Conservation (phyloP, 2,329 filamentous ascomycete species). For the Furcasterigmium furcatum region DNA sequence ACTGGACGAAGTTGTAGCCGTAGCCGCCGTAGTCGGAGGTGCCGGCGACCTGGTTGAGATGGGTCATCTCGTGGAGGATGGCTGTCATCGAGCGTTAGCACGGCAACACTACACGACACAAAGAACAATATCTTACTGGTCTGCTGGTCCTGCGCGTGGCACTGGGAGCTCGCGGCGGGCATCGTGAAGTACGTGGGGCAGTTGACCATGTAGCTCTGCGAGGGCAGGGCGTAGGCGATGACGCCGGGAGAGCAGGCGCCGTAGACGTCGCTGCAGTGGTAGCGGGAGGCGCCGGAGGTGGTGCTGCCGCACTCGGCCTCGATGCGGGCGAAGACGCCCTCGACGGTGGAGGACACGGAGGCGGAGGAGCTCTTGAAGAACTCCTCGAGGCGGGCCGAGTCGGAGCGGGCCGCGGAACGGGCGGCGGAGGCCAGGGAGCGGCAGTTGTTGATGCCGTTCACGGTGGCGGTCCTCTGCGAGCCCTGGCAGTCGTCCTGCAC, state of each 20-base stretch:
- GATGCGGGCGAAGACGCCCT: slow-evolving; percentile 44
- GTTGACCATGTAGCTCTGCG: slow-evolving; percentile 54
- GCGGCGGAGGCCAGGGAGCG: slow-evolving; percentile 39
- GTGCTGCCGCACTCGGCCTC: slow-evolving; percentile 53
- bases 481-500: slow-evolving; percentile 49
- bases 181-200: slow-evolving; percentile 59
- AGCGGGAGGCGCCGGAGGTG: slow-evolving; percentile 41
- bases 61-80: slow-evolving; percentile 63
- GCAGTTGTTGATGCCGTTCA: slow-evolving; percentile 47
- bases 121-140: slow-evolving; percentile 62
- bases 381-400: slow-evolving; percentile 41
- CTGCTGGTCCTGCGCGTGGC: slow-evolving; percentile 64
- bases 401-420: slow-evolving; percentile 2
- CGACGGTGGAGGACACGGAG: slow-evolving; percentile 38
- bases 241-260: slow-evolving; percentile 26
- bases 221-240: slow-evolving; percentile 59
- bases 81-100: slow-evolving; percentile 45
- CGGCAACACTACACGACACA: no score
- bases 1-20: slow-evolving; percentile 45
- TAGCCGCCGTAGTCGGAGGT: slow-evolving; percentile 60
- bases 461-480: slow-evolving; percentile 33
- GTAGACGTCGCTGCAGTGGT: slow-evolving; percentile 58
- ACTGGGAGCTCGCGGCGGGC: slow-evolving; percentile 42
- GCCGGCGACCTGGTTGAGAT: slow-evolving; percentile 53
- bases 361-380: slow-evolving; percentile 59